phyloP scores from a whole-genome alignment of 2,329 filamentous ascomycete species.

The Conoideocrella luteorostrata region DNA sequence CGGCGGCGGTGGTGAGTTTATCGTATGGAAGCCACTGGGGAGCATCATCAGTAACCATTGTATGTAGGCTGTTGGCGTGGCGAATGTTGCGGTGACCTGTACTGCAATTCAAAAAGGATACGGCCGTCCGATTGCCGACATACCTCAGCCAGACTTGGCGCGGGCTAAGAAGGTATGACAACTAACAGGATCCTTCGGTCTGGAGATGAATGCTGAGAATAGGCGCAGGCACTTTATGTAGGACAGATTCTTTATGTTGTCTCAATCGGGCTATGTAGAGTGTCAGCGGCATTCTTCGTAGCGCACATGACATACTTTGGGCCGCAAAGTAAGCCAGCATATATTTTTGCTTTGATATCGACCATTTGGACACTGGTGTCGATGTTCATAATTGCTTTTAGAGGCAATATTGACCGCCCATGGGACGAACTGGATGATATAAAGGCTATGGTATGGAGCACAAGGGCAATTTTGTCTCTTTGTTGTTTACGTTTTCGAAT shows the following conservation, averaged over 20 bases:
- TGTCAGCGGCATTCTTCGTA: constrained; percentile 7
- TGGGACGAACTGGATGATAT: constrained; percentile 3
- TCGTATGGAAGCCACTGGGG: too few species aligned
- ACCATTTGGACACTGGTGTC: constrained; percentile 6
- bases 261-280: constrained; percentile 6
- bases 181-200: background rate
- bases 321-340: constrained; percentile 7
- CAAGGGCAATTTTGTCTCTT: too few species aligned
- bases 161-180: background rate
- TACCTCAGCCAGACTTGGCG: background rate
- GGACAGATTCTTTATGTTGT: constrained; percentile 8
- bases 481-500: too few species aligned
- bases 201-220: background rate
- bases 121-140: background rate
- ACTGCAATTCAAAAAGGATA: constrained; percentile 3
- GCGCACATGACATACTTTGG: constrained; percentile 8
- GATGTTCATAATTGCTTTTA: background rate
- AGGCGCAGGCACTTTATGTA: constrained; percentile 4
- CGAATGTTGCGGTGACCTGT: background rate
- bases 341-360: constrained; percentile 2
- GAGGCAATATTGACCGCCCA: background rate
- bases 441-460: background rate
- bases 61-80: background rate
- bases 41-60: too few species aligned
- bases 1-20: constrained; percentile 9